Percentiles rank a stretch among this genome's conserved stretches.
Conservation (phyloP, 177 flowering plant genomes). For the Tripterygium wilfordii region DNA sequence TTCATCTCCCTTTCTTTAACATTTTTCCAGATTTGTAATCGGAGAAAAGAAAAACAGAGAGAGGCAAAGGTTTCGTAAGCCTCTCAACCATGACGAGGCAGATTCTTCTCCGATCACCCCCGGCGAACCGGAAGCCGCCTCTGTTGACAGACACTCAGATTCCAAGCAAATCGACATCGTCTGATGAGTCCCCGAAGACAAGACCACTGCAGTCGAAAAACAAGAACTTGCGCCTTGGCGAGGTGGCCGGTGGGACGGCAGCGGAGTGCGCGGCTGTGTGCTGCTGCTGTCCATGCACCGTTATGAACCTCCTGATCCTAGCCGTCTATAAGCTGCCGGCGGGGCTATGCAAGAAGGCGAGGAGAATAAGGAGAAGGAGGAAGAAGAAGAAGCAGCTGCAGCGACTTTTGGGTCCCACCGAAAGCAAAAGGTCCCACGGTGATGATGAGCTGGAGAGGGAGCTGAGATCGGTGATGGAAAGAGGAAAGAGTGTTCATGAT, state of each 20-base stretch:
- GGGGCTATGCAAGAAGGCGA: slow-evolving; percentile 28
- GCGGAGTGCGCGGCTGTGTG: slow-evolving; percentile 54
- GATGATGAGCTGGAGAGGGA: neutral
- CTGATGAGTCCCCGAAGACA: neutral
- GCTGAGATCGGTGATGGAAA: neutral
- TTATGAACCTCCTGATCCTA: slow-evolving; percentile 30
- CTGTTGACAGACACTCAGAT: no score
- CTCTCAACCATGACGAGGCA: slow-evolving; percentile 4
- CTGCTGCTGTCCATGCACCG: slow-evolving; percentile 46
- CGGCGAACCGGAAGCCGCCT: slow-evolving; percentile 7
- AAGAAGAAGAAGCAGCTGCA: slow-evolving; percentile 8
- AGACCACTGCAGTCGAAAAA: neutral
- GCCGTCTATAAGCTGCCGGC: slow-evolving; percentile 36
- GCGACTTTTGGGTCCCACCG: neutral
- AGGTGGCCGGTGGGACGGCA: slow-evolving; percentile 43
- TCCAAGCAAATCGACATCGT: no score
- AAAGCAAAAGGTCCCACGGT: neutral
- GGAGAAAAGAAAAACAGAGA: no score
- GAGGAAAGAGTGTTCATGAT: slow-evolving; percentile 6
- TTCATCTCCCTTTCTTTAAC: no score
- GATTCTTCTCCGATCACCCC: slow-evolving; percentile 4
- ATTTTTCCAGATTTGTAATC: no score
- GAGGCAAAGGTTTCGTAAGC: no score
- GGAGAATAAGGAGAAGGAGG: slow-evolving; percentile 5
- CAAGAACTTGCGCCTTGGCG: slow-evolving; percentile 16